Evolutionary conservation across 495 filamentous ascomycete genomes (phyloP), one percentile per base, ranked within the genome.

Genomic region (Penicillium ochrochloron): DNA sequence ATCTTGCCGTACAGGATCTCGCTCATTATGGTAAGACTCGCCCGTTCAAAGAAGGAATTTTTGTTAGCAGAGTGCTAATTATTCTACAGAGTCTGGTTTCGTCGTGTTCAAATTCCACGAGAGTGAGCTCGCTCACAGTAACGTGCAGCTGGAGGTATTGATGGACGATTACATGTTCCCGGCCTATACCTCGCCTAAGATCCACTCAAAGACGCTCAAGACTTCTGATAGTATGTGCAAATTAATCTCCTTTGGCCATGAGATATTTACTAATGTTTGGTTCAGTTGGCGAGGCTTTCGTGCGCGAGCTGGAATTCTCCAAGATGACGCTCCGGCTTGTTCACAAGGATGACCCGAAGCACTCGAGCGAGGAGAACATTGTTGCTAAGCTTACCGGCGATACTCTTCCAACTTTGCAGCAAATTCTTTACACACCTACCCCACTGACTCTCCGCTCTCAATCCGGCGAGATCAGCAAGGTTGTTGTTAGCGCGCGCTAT

Each of bases 121-220:
- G 63, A 92, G 88, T 31, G 86, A 96, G 44, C 82, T 98, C 63
- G 84, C 90, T 17, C 88, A 91, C 61, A 87, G 81, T 52, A 85
- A 93, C 67, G 89, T 88, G 25, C 88, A 92, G 68, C 78, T 99
- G 37, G 94, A 99, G 70, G 88, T 98, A 21, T 71, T 96, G 51
- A 94, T 98, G 77, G 95, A 99, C 75, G 95, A 99, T 70, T 92
- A 93, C 84, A 84, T 90, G 50, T 98, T 94, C 83, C 91, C 95
- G 1, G 89, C 93, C 2, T 97, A 96, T 70, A 80, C 82, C n/a
- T 93, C 92, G 15, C 84, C 88, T 10, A 92, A 88, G 61, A 86
- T 93, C 33, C 89, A 83, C 66, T 80, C 81, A 7, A 88, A 83
- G 63, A 78, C 83, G 2, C 82, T 84, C 61, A 90, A 85, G 42